Evolutionary conservation across 1,284 basidiomycete genomes (phyloP), one percentile per base, ranked within the genome.

Genomic region (Cutaneotrichosporon sp.): DNA sequence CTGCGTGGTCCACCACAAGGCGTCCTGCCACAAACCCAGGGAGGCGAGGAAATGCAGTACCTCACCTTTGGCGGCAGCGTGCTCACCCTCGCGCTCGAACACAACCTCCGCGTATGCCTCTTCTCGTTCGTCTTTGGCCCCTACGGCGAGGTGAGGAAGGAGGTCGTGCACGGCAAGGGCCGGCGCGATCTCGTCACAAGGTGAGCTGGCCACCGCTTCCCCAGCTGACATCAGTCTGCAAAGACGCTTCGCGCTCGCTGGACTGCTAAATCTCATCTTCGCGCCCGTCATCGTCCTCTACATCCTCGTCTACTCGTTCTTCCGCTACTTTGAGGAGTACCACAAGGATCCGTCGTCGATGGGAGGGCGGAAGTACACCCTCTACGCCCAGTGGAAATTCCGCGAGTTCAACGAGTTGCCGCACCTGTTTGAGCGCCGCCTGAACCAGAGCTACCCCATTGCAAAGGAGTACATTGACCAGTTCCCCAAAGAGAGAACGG

Each of bases 241-340:
- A 59, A 80, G 88, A 52, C 83, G 96, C 1, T 88, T 99, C 70
- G 84, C 94, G 56, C 94, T 98, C 72, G 94, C 97, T 88, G 94
- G 90, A 15, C 83, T 94, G 47, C 74, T 97, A 55, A 99, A 99
- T 65, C 89, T 88, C 2, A 82, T 94, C 14, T 92, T 97, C 66
- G 90, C 90, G 1, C 96, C 96, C 0, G 94, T 97, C 76, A 97
- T 99, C 65, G 88, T 98, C 34, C 77, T 93, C n/a, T 98, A 97
- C 74, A 81, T 97, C 41, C 75, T 97, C 41, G 87, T 97, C 83
- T 98, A 96, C 73, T 97, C 92, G 1, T 99, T 99, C 81, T 98
- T 99, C 80, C 88, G 93, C 14, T 98, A 99, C 74, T 98, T 98
- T 63, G 94, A 97, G 91, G 92, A 98, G 79, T 97, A 97, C 69